Conservation (phyloP, 2,329 filamentous ascomycete species). For the Escovopsis sp. region DNA sequence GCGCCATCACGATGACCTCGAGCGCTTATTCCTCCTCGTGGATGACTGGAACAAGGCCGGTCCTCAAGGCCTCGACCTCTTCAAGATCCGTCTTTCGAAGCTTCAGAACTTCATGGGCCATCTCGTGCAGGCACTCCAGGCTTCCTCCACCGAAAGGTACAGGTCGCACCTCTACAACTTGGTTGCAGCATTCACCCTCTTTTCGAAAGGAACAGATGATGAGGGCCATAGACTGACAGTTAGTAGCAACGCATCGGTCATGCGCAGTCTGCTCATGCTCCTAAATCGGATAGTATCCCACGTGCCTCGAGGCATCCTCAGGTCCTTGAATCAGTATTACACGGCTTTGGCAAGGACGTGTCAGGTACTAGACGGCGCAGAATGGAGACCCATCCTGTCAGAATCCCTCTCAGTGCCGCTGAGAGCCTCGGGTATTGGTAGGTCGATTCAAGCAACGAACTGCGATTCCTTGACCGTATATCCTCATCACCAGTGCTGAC, state of each 20-base stretch:
- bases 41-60: conserved; percentile 25
- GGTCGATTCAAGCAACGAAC: background rate
- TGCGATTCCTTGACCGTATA: too few relatives aligned
- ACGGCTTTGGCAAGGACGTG: conserved; percentile 23
- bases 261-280: conserved; percentile 21
- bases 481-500: background rate
- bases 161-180: background rate
- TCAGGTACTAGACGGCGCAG: conserved; percentile 10
- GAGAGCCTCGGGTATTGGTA: background rate
- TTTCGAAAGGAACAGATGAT: background rate
- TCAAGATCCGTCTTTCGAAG: conserved; percentile 15
- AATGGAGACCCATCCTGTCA: conserved; percentile 12
- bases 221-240: conserved; percentile 6
- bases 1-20: conserved; percentile 29
- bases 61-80: conserved; percentile 21
- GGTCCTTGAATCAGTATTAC: conserved; percentile 24
- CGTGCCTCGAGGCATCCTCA: conserved; percentile 11
- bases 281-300: conserved; percentile 15
- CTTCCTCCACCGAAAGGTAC: conserved; percentile 11
- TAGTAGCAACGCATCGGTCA: conserved; percentile 6
- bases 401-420: conserved; percentile 18
- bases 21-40: conserved; percentile 31
- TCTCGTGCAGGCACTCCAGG: conserved; percentile 21
- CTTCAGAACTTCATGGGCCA: conserved; percentile 21
- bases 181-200: background rate